Evolutionary conservation across 352 stramenopile genomes (phyloP).

Genomic region (Phytophthora fragariaefolia): DNA sequence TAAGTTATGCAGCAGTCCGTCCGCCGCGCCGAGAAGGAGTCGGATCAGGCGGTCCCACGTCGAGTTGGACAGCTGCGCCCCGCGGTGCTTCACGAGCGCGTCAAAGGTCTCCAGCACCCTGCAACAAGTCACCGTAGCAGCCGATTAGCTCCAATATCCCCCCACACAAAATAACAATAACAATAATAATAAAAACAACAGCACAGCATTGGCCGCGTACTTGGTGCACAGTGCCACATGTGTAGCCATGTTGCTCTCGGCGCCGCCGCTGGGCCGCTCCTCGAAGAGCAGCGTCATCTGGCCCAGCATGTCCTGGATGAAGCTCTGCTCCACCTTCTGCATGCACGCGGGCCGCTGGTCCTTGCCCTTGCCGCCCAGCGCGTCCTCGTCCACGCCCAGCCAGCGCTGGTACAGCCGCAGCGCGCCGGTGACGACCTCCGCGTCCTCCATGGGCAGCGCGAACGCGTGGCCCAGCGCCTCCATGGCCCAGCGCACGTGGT

Average conservation of each 20-base stretch:
- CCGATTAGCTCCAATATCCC: conserved; percentile 6
- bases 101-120: conserved; percentile 87
- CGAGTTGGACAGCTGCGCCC: conserved; percentile 59
- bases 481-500: conserved; percentile 89
- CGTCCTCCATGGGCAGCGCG: conserved; percentile 85
- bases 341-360: conserved; percentile 75
- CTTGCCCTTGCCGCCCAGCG: conserved; percentile 36
- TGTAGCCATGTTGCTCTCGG: conserved; percentile 54
- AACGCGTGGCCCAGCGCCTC: conserved; percentile 88
- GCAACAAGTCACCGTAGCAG: conserved; percentile 2
- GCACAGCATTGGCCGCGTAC: conserved; percentile 42
- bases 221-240: conserved; percentile 78
- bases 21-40: conserved; percentile 73
- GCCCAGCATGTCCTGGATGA: conserved; percentile 87
- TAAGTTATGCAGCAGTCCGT: conserved; percentile 79
- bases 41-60: conserved; percentile 89
- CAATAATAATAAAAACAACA: conserved; percentile 8
- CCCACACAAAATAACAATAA: too few relatives aligned
- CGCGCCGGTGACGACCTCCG: conserved; percentile 80
- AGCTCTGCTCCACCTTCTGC: conserved; percentile 84
- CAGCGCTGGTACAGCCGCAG: conserved; percentile 84
- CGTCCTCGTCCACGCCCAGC: conserved; percentile 65
- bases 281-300: conserved; percentile 91
- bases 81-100: conserved; percentile 70
- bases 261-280: conserved; percentile 50